Evolutionary conservation across 129 eudicot genomes (phyloP), one percentile per base, ranked within the genome.

Genomic region (Calendula officinalis): DNA sequence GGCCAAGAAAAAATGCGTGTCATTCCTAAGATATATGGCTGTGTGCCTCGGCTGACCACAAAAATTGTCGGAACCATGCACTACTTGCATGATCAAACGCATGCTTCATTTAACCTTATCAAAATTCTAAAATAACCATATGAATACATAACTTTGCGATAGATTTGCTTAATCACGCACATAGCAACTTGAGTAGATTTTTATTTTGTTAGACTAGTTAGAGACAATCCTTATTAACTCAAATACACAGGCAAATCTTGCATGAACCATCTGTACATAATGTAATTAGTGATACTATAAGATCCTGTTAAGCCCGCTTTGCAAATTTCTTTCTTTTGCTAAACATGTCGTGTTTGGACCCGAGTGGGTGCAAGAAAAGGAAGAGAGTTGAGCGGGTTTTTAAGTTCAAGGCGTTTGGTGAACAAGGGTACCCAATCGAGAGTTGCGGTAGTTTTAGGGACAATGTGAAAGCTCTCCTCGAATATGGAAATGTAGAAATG

Each of bases 321-420:
- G 46, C 32, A 56, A 30, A 36, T 32, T 22, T 70, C 68, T 70
- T 66, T 65, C 77, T 73, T 62, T 64, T 67, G 41, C 51, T 56
- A 34, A 82, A 41, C 27, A 84, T 83, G 94, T 79, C 91, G 34
- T 70, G 79, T 13, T 63, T 83, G 65, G 96, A 92, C 48, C 62
- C 83, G 40, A 77, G 68, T 46, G 78, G 85, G 15, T 83, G 86
- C 80, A 81, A 80, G 81, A 94, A 94, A 63, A 83, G 97, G 78
- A 88, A 84, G 82, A 94, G 91, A 65, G 80, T 83, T 1, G 91
- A 85, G 44, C 79, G 81, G 50, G 97, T 89, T 15, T 94, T 79
- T 78, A 86, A 87, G 63, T 89, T 94, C 72, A 94, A 86, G 78
- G 74, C 77, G 0, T 94, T 94, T 64, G 86, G 95, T 0, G 92